Evolutionary conservation across 2,329 filamentous ascomycete species (phyloP), one percentile per base, ranked within the genome.

Genomic region (Alternaria novae-zelandiae): DNA sequence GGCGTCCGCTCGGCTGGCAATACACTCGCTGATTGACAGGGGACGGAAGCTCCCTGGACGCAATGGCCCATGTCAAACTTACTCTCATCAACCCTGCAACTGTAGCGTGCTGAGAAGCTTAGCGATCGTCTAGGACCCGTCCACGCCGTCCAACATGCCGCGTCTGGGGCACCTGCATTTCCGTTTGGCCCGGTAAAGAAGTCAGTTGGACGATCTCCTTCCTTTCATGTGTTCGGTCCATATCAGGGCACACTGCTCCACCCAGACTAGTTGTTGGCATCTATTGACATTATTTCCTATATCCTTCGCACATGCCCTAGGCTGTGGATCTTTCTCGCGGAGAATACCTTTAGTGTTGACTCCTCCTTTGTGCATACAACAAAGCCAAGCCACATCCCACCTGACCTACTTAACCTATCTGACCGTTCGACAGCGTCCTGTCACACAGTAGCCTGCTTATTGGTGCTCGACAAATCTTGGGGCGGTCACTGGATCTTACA

Each of bases 171-270:
- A 59, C 61, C 64, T 65, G 65, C 64, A 69, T 69, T 25, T 64
- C 60, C 54, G 57, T 65, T 63, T 68, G 61, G 49, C 55, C 62
- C 46, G 56, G 55, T 67, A 60, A 44, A 67, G 64, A 49, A 71
- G 57, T 60, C 54, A 30, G 25, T 53, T 58, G 43, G 71, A 50
- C 61, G 62, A 68, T 72, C 64, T 55, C 58, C 64, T 63, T 54
- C 69, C 28, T 64, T 66, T 57, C 61, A 57, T 60, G 50, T 46
- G 25, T 54, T 36, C 32, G 26, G 45, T 32, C 44, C 56, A 63
- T 56, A 59, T 44, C 28, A 47, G 56, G 36, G 21, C 26, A 44
- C 44, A 43, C 43, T 53, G 26, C 45, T 50, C 50, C 56, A 51
- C 43, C 21, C 49, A 13, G 26, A 55, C 51, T 63, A 51, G 57